Evolutionary conservation across 495 filamentous ascomycete species (phyloP).

Genomic region (Xylaria palmicola): DNA sequence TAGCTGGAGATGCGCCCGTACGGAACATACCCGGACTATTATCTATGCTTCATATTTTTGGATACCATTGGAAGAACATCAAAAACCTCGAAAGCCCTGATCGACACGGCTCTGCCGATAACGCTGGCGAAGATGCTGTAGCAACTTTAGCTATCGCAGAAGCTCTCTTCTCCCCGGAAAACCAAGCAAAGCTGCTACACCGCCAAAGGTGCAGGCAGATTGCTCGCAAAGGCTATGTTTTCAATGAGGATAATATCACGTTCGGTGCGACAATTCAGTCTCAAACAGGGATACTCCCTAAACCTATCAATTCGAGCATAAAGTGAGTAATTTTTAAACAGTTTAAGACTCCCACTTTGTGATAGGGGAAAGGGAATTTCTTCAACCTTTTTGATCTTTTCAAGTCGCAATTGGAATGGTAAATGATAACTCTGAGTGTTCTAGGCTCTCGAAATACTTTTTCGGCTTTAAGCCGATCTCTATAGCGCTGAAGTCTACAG

Average conservation of each 20-base stretch:
- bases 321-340: too few relatives aligned
- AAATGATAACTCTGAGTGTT: too few relatives aligned
- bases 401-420: too few relatives aligned
- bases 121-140: slow-evolving; percentile 8
- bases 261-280: slow-evolving; percentile 3
- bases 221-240: background rate
- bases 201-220: slow-evolving; percentile 3
- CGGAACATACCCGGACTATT: background rate
- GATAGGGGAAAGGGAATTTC: too few relatives aligned
- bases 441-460: slow-evolving; percentile 2
- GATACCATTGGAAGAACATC: slow-evolving; percentile 12
- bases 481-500: background rate
- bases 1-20: too few relatives aligned
- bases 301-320: background rate
- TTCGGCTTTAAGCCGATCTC: slow-evolving; percentile 3
- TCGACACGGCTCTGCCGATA: background rate
- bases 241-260: background rate
- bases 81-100: background rate
- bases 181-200: slow-evolving; percentile 8
- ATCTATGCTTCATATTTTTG: slow-evolving; percentile 1
- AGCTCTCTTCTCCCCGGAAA: slow-evolving; percentile 3
- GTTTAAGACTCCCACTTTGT: too few relatives aligned
- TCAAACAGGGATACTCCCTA: background rate
- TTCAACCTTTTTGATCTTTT: too few relatives aligned
- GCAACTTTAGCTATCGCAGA: slow-evolving; percentile 1